These are phyloP conservation scores for Salix exigua DNA, from an alignment of 345 rosid genomes.

Conservation along the genomic window DNA sequence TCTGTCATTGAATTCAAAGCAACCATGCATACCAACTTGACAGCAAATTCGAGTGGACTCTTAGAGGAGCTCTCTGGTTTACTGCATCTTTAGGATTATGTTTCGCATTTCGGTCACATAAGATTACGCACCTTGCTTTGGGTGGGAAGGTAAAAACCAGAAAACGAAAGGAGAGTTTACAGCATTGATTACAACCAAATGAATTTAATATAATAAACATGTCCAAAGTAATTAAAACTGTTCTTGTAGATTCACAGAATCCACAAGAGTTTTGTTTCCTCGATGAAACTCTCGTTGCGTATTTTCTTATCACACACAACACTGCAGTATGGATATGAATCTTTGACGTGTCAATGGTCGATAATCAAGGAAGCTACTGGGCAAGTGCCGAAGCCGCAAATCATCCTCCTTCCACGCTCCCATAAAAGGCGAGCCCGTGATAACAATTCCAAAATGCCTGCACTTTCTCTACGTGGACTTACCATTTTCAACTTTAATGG, in stretches of 20 bases:
- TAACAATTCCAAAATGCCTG: background rate
- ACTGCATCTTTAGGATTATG: background rate
- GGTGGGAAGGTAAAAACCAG: background rate
- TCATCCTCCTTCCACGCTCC: constrained; percentile 1
- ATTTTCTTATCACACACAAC: too few relatives aligned
- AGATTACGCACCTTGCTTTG: background rate
- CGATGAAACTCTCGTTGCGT: too few relatives aligned
- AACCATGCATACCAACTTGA: background rate
- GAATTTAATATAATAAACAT: background rate
- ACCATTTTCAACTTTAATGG: constrained; percentile 19
- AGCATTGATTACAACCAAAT: background rate
- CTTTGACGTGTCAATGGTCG: background rate
- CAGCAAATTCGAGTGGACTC: background rate
- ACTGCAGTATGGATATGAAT: background rate
- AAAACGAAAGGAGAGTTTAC: background rate
- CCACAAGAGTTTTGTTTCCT: too few relatives aligned
- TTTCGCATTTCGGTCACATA: background rate
- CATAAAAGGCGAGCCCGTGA: background rate
- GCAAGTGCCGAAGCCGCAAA: constrained; percentile 11
- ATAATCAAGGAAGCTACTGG: constrained; percentile 14
- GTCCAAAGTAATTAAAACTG: background rate
- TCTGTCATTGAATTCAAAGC: background rate
- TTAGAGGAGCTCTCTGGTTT: background rate
- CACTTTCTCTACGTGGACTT: constrained; percentile 11
- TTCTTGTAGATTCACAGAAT: too few relatives aligned